Percentiles rank a stretch among this genome's conserved stretches.
Evolutionary conservation across 805 yeast species (phyloP).

Genomic region (Candida bentonensis): DNA sequence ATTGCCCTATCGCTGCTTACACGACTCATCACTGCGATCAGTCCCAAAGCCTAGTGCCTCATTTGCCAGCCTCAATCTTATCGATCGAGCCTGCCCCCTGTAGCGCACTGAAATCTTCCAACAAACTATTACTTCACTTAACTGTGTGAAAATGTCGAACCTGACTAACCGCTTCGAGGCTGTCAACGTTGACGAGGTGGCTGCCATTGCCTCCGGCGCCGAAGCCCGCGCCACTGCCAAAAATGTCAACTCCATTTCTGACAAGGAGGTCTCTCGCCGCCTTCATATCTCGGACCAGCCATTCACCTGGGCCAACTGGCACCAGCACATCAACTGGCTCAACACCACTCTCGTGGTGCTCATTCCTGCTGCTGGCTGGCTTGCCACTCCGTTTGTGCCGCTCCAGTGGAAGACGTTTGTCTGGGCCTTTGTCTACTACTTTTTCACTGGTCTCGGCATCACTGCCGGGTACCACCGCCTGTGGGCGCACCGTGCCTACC

Average conservation of each 20-base stretch:
- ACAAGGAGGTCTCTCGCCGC: constrained; percentile 11
- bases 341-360: constrained; percentile 42
- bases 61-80: too few relatives aligned
- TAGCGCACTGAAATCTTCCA: too few relatives aligned
- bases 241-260: background rate
- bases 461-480: constrained; percentile 77
- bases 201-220: constrained; percentile 22
- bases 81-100: too few relatives aligned
- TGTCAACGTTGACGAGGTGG: constrained; percentile 18
- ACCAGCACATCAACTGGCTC: constrained; percentile 63
- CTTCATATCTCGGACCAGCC: constrained; percentile 58
- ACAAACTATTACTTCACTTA: too few relatives aligned
- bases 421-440: constrained; percentile 42
- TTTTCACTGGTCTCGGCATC: constrained; percentile 51
- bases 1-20: too few relatives aligned
- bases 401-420: constrained; percentile 37
- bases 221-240: constrained; percentile 10
- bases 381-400: constrained; percentile 28
- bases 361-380: constrained; percentile 39
- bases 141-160: too few relatives aligned
- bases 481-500: constrained; percentile 51
- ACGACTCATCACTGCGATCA: too few relatives aligned
- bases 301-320: constrained; percentile 61
- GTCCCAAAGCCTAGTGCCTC: too few relatives aligned
- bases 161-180: constrained; percentile 14